Conservation (phyloP, 1,284 basidiomycete species). For the Takashimella koratensis region DNA sequence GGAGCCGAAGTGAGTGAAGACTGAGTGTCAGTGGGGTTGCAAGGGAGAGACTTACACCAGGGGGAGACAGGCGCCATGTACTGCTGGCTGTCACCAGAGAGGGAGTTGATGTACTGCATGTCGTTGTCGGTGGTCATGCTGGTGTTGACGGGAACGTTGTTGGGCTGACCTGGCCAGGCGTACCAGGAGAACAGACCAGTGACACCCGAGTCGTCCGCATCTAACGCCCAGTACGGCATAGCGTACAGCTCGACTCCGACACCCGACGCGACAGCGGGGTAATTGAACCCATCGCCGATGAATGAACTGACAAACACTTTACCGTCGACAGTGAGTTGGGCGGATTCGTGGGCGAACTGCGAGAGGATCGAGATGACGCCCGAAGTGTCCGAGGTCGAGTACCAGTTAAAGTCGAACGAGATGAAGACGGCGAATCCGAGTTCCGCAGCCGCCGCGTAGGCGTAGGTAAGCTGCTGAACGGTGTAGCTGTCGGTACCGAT, state of each 20-base stretch:
- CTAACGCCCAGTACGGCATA: slow-evolving; percentile 41
- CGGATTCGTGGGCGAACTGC: slow-evolving; percentile 26
- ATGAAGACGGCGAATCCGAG: slow-evolving; percentile 44
- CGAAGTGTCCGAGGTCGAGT: slow-evolving; percentile 16
- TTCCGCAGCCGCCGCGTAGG: slow-evolving; percentile 36
- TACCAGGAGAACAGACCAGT: slow-evolving; percentile 45
- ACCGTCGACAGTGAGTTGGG: slow-evolving; percentile 36
- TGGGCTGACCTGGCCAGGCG: slow-evolving; percentile 41
- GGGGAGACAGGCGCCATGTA: slow-evolving; percentile 48
- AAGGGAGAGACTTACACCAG: slow-evolving; percentile 35
- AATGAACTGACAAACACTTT: slow-evolving; percentile 44
- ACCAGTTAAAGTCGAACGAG: slow-evolving; percentile 50
- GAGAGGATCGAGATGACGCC: slow-evolving; percentile 24
- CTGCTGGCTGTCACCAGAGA: slow-evolving; percentile 19
- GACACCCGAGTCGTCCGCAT: slow-evolving; percentile 12
- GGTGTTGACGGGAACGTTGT: slow-evolving; percentile 36
- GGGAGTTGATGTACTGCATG: slow-evolving; percentile 27
- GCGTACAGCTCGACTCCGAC: slow-evolving; percentile 35
- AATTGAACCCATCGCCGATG: slow-evolving; percentile 46
- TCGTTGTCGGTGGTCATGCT: slow-evolving; percentile 33
- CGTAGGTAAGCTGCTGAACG: slow-evolving; percentile 37
- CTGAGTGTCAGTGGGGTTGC: slow-evolving; percentile 12
- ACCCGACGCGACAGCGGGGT: slow-evolving; percentile 20
- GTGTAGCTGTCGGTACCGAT: slow-evolving; percentile 44
- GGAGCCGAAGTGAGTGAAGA: slow-evolving; percentile 47